Base-by-base conservation (phyloP, 1,284 basidiomycete genomes). In the Moniliella sp. region DNA sequence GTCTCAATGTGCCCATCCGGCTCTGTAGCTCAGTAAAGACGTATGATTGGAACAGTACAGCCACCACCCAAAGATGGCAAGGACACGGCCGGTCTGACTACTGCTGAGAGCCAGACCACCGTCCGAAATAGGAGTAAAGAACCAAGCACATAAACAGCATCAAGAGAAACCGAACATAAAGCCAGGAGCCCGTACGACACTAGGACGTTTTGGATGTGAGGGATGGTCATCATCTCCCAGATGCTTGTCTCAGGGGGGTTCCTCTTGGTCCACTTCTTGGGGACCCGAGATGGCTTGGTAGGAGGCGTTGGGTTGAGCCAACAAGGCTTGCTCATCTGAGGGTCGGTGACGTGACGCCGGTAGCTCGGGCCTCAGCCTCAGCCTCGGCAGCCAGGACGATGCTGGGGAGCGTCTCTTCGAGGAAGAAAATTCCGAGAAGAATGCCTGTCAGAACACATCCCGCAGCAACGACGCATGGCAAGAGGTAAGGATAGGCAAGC, bases 381-480 rank as follows among this genome's bases (percentile, higher is more conserved):
- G 13, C 27, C 29, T 41, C 30, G 8, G 11, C 10, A 32, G 28
- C 23, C 25, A 38, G 34, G 12, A 46, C 45, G 28, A 43, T 50
- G 13, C 27, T 37, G 7, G 49, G 48, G 9, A 52, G 27, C 1
- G 49, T 52, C 35, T 64, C 63, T 25, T 62, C 46, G 27, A 64
- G 45, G 31, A 54, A 62, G 25, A 61, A 29, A 15, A n/a, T 31
- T 5, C 50, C 57, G 2, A 57, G 25, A n/a, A 63, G 5, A 4
- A 61, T 46, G 30, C 38, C 48, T 13, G 35, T 13, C 4, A 57
- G 28, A 7, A 58, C 55, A 30, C 62, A 48, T 3, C 43, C 35
- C 3, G 58, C 47, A 2, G 50, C 52, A 26, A 54, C 33, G 14
- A 54, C 36, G 42, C 63, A 64, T 0, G 63, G 62, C n/a, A 64